Base-by-base conservation (phyloP, 2,329 filamentous ascomycete genomes). In the Epichloe aotearoae region DNA sequence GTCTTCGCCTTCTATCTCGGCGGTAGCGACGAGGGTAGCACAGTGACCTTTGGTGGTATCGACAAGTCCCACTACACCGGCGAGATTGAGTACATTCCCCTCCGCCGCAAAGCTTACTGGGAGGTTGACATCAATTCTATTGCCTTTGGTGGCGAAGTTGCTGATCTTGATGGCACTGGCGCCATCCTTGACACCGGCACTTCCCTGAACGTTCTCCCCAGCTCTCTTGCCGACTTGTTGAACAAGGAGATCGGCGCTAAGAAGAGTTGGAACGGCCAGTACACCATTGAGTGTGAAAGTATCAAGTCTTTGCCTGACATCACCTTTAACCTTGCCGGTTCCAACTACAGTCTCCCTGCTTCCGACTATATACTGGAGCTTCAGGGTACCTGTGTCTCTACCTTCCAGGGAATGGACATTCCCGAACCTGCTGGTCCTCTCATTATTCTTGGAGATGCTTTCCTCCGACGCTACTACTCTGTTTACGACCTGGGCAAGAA, bases 91-190 rank as follows among this genome's bases (percentile, higher is more conserved):
- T 94, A 89, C 69, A 88, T 98, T 59, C 93, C 93, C 50, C 81
- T 98, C 60, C 88, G 93, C 69, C 88, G 93, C 68, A 97, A 97
- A 84, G 93, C 93, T 47, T 98, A 98, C 80, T 98, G 93, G 93
- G 93, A 98, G 79, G 91, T 98, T 51, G 90, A 97, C 63, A 83
- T 98, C 55, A 84, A 97, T 63, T 78, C 88, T 57, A 93, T 98
- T 72, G 82, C 85, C 51, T 88, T 96, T 57, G 94, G 93, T 61
- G 79, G 90, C 49, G 80, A 86, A 64, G 83, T 81, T 58, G 90
- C 90, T 54, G 86, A 95, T 69, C 83, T 97, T 57, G 91, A 97
- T 58, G 82, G 88, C 76, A 96, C 89, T 53, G 94, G 93, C 73
- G 88, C 89, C 62, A 96, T 98, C 58, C 86, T 98, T 54, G 93